Conservation (phyloP, 148 eudicot species). For the Oxyria digyna region DNA sequence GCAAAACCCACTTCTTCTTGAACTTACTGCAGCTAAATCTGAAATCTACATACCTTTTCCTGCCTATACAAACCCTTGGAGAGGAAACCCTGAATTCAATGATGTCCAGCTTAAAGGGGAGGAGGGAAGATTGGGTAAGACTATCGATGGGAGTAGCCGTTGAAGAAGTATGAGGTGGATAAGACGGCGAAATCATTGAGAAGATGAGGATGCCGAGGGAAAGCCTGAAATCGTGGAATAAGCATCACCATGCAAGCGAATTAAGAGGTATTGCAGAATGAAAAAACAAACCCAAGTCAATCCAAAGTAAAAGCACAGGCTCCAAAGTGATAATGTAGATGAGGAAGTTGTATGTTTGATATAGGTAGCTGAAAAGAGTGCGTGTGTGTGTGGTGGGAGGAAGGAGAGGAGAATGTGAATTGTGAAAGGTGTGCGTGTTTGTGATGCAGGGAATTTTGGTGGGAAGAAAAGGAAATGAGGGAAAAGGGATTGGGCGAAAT, state of each 20-base stretch:
- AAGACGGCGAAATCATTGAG: conserved; percentile 6
- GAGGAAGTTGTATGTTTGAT: not conserved
- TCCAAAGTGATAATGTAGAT: not conserved
- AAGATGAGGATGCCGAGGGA: not conserved
- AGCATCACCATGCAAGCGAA: conserved; percentile 5
- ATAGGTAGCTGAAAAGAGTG: not conserved
- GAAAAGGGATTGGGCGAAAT: not conserved
- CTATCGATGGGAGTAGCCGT: conserved; percentile 1
- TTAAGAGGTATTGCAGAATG: not conserved
- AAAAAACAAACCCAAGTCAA: not conserved
- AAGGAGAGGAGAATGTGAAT: conserved; percentile 2
- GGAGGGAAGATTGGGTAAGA: not conserved
- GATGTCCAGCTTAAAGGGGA: conserved; percentile 1
- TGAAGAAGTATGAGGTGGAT: not conserved
- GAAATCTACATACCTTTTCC: conserved; percentile 14
- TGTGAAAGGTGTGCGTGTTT: conserved; percentile 8
- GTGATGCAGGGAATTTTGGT: conserved; percentile 3
- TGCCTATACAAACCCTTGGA: not conserved
- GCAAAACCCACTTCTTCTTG: conserved; percentile 10
- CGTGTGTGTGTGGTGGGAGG: not conserved
- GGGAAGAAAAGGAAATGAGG: not conserved
- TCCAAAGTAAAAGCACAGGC: not conserved
- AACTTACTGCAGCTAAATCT: conserved; percentile 2
- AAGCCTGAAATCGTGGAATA: conserved; percentile 7
- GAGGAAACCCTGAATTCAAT: not conserved